Evolutionary conservation across 2,329 filamentous ascomycete species (phyloP), one percentile per base, ranked within the genome.

Genomic region (Colletotrichum caudatum): DNA sequence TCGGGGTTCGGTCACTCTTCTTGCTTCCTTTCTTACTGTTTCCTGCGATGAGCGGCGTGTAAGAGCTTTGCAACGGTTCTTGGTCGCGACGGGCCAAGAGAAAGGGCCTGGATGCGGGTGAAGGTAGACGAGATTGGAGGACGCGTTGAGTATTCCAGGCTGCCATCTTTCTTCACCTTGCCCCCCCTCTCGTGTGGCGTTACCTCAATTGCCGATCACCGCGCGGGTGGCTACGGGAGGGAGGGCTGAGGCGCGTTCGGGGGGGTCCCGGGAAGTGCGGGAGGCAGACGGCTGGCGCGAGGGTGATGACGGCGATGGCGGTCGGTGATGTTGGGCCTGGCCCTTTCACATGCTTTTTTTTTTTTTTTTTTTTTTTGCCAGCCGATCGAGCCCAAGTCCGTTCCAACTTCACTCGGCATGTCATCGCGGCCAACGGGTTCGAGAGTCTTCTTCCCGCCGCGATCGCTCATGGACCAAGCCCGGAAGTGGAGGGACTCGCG

Each of bases 181-280:
- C 11, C 20, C 16, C 5, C 18, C 59, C 41, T 48, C 16, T 37
- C 23, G 23, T 57, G 59, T 56, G 59, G 69, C 59, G 48, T 44
- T 26, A 16, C 58, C 46, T 44, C 54, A 48, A 60, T 59, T 54
- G 66, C 23, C 59, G 29, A 48, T 60, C 58, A 63, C 37, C 51
- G 51, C 46, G 23, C 26, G 61, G 53, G 65, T 33, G 60, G 59
- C 37, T 20, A 33, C 59, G 69, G 65, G 59, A 71, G 69, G 58
- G 59, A 69, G 46, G 65, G 54, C 59, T 33, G 69, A 60, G 44
- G 59, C 65, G 59, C 69, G 23, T 59, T 54, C 53, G 54, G 48
- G 35, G 26, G 53, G 26, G n/a, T 2, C 18, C 16, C 69, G 59
- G 59, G 65, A 66, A 35, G 23, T 11, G 46, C 46, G 44, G 64